Base-by-base conservation (phyloP, 768 basidiomycete genomes). In the Favolaschia claudopus region DNA sequence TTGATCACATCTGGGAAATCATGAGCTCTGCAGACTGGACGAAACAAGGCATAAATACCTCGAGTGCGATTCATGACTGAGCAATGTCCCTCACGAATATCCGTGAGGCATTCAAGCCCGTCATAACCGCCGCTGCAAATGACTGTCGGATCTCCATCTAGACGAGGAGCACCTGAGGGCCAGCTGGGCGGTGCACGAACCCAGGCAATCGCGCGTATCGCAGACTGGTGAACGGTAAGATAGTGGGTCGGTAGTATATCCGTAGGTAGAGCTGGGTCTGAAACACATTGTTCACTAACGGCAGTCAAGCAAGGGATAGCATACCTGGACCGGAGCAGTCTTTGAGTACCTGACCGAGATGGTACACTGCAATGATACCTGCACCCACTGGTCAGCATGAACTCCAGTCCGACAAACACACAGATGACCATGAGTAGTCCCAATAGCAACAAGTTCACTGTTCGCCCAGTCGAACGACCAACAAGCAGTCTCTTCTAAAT, bases 401-500 rank as follows among this genome's bases (percentile, higher is more conserved):
- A 39, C 17, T 28, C 27, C 24, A 20, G 27, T 46, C 31, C 7
- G 13, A 22, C 13, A 19, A 25, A 51, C 34, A 12, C n/a, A 49
- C 51, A n/a, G n/a, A n/a, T n/a, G n/a, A 94, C 96, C 96, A 63
- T 93, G 91, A 3, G 92, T 89, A 25, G 89, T 89, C 0, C 95
- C 96, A 13, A 91, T 85, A 0, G 93, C 94, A 7, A 99, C 72
- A 12, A 88, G 66, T 55, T 91, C 88, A 61, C 93, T 92, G 62
- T 93, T 94, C 0, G 88, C 91, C 95, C 95, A 98, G 64, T 97
- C 95, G 50, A 97, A 79, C 15, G 85, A 82, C 83, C 85, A 90
- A 68, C 89, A 90, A n/a, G 81, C 77, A 0, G 92, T 83, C 38
- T 93, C 91, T 51, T 89, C 87, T 2, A 93, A 74, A 64, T 91